A percentile compares a stretch with the other conserved stretches of the same genome.
These are phyloP conservation scores for Agaricus sinodeliciosus DNA, from an alignment of 768 basidiomycete genomes.

Conservation along the genomic window DNA sequence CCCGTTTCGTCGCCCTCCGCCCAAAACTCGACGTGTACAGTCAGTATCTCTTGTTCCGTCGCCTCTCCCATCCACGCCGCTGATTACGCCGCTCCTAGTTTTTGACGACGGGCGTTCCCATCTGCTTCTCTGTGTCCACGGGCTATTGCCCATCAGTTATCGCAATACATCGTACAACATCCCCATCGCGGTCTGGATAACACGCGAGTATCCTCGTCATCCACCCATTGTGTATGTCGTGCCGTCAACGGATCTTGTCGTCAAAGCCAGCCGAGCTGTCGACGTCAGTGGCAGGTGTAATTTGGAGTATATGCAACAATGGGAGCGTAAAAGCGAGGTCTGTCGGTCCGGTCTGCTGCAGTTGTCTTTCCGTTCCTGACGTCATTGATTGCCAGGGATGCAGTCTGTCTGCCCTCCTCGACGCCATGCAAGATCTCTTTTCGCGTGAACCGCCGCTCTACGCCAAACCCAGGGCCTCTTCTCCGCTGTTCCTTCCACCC, in stretches of 20 bases:
- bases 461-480: constrained; percentile 55
- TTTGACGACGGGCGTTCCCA: constrained; percentile 95
- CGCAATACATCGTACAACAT: constrained; percentile 82
- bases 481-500: constrained; percentile 5
- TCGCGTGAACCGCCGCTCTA: constrained; percentile 86
- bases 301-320: constrained; percentile 65
- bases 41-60: constrained; percentile 13
- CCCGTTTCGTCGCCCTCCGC: constrained; percentile 47
- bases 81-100: constrained; percentile 35
- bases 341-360: constrained; percentile 18
- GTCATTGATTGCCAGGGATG: constrained; percentile 50
- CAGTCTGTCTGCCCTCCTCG: constrained; percentile 63
- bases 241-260: constrained; percentile 86
- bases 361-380: constrained; percentile 12
- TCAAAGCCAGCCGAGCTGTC: constrained; percentile 67
- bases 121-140: constrained; percentile 85
- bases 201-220: constrained; percentile 73
- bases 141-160: constrained; percentile 83
- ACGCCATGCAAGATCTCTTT: constrained; percentile 77
- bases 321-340: constrained; percentile 84
- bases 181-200: constrained; percentile 84
- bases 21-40: constrained; percentile 84
- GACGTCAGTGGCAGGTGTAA: constrained; percentile 76
- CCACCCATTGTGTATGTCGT: constrained; percentile 90
- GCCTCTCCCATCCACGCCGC: constrained; percentile 2